Conservation (phyloP, 352 stramenopile genomes). For the Phytophthora citrophthora region DNA sequence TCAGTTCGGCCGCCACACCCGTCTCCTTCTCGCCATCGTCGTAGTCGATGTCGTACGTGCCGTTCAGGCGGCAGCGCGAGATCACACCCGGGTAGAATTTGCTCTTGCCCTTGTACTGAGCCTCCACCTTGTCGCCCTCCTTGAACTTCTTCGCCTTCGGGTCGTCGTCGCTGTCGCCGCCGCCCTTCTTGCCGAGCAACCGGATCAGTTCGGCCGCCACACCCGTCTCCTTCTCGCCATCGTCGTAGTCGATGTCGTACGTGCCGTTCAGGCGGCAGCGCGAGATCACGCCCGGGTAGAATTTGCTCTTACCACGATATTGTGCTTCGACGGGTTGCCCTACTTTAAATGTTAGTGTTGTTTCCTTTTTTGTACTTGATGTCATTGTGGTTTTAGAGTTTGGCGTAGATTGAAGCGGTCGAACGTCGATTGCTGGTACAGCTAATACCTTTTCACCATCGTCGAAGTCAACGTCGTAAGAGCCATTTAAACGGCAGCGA, state of each 20-base stretch:
- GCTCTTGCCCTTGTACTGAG: conserved; percentile 64
- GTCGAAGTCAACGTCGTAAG: conserved; percentile 82
- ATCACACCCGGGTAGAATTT: conserved; percentile 75
- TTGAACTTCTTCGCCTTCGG: conserved; percentile 30
- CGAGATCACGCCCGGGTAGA: conserved; percentile 75
- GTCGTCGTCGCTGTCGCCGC: conserved; percentile 24
- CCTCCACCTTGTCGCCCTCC: conserved; percentile 56
- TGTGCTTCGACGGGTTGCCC: conserved; percentile 65
- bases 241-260: conserved; percentile 83
- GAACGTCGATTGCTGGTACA: conserved; percentile 16
- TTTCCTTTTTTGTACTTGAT: neutral
- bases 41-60: conserved; percentile 33
- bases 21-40: conserved; percentile 30
- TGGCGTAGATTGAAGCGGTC: neutral
- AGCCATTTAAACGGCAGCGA: conserved; percentile 63
- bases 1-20: conserved; percentile 26
- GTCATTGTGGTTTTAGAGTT: neutral
- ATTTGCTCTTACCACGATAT: conserved; percentile 68
- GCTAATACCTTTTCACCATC: conserved; percentile 58
- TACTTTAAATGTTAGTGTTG: conserved; percentile 30
- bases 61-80: conserved; percentile 35
- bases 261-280: conserved; percentile 66
- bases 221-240: conserved; percentile 74
- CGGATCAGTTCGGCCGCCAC: conserved; percentile 53
- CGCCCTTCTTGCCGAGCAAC: conserved; percentile 23